These are phyloP conservation scores for Candida michaelii DNA, from an alignment of 805 yeast species.

Conservation along the genomic window DNA sequence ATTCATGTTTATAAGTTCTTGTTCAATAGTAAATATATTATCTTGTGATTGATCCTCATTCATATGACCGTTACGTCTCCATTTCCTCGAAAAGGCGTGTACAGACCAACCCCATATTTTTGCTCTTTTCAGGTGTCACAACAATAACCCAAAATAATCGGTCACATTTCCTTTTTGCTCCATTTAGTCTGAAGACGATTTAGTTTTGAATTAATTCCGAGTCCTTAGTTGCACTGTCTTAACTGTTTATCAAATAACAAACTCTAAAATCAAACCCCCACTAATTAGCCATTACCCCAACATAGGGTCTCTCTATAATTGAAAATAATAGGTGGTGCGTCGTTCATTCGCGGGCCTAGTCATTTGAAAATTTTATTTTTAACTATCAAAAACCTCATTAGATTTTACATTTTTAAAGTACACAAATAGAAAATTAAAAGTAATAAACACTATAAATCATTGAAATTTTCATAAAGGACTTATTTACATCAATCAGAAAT, in stretches of 20 bases:
- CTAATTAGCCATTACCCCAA: too few relatives aligned
- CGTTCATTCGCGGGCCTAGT: constrained; percentile 3
- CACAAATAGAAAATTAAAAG: background rate
- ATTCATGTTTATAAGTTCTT: too few relatives aligned
- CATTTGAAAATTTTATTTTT: constrained; percentile 5
- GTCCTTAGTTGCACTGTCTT: too few relatives aligned
- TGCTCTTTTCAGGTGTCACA: background rate
- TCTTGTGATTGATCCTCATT: background rate
- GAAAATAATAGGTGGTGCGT: background rate
- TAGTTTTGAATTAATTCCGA: too few relatives aligned
- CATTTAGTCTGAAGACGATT: too few relatives aligned
- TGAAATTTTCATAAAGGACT: background rate
- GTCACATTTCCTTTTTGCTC: too few relatives aligned
- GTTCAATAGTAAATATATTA: background rate
- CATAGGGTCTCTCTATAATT: constrained; percentile 1
- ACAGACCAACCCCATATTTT: constrained; percentile 5
- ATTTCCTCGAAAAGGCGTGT: background rate
- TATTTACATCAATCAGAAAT: background rate
- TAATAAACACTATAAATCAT: background rate
- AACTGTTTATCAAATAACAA: too few relatives aligned
- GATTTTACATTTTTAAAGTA: background rate
- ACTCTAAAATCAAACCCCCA: too few relatives aligned
- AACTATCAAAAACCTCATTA: background rate
- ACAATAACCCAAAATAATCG: background rate
- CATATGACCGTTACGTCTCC: background rate